Base-by-base conservation (phyloP, 2,329 filamentous ascomycete species). In the Alternaria brassicae region DNA sequence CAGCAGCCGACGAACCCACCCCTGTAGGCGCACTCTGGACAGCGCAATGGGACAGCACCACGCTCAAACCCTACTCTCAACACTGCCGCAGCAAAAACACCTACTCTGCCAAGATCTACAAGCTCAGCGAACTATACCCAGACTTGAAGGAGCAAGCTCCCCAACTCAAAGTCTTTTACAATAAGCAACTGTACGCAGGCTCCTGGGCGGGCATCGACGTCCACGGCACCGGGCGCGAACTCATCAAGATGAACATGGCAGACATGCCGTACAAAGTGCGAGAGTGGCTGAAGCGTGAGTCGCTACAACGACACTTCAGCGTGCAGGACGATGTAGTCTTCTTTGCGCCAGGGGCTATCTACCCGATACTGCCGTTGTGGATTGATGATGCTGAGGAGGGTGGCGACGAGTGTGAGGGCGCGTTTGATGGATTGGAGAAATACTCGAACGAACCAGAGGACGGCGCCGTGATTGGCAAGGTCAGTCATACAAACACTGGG, bases 261-360 rank as follows among this genome's bases (percentile, higher is more conserved):
- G 74, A 79, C 6, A 56, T 85, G 28, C 83, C 83, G 10, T 61
- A 79, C 21, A 77, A 79, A 36, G 65, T 72, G 42, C 53, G 68
- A 10, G 75, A 80, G 68, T 86, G 83, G 84, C 79, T 85, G 44
- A 80, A 82, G 68, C 73, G 74, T 37, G 76, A 82, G 63, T 79
- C 80, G 53, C 73, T 74, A 45, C 74, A 78, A 25, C 72, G 74
- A 2, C 76, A 78, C 17, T 77, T 76, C 30, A 77, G 77, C 61
- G 76, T 82, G 41, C 72, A 78, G 41, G 74, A 78, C 13, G 81
- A 78, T 58, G 70, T 82, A 2, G 80, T 81, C n/a, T 78, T 85
- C 28, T 86, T 86, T 68, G 83, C 83, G 17, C 83, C 84, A 0
- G 84, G 83, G 0, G 83, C 83, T 9, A 65, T 85, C 9, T 85